Conservation (phyloP, 2,329 filamentous ascomycete genomes). For the Tolypocladium tundrense region DNA sequence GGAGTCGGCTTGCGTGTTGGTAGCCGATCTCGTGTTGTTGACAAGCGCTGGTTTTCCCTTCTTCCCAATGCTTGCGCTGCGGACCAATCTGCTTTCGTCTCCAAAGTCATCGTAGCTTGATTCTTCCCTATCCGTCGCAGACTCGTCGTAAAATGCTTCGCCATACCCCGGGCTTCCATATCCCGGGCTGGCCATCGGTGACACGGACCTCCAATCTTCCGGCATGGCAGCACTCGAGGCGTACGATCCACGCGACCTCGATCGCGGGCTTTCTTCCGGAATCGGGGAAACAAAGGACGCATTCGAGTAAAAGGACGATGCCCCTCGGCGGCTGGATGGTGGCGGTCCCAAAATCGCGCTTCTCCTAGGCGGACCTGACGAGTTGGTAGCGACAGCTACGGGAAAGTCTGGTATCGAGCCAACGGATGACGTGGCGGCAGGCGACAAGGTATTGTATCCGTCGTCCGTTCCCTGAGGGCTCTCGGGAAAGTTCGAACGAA, state of each 20-base stretch:
- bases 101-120: conserved; percentile 34
- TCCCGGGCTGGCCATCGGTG: conserved; percentile 32
- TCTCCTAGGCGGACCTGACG: conserved; percentile 25
- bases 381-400: conserved; percentile 22
- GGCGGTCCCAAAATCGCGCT: conserved; percentile 49
- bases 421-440: conserved; percentile 40
- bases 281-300: conserved; percentile 64
- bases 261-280: conserved; percentile 55
- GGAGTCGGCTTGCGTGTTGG: conserved; percentile 4
- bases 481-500: conserved; percentile 20
- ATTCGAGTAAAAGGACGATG: conserved; percentile 55
- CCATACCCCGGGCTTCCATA: conserved; percentile 14
- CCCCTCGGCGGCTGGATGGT: conserved; percentile 48
- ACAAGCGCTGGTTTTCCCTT: conserved; percentile 48
- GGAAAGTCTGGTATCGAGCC: conserved; percentile 52
- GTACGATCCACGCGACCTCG: conserved; percentile 51
- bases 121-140: conserved; percentile 31
- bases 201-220: conserved; percentile 46
- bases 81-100: conserved; percentile 47
- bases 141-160: conserved; percentile 42
- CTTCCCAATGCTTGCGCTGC: conserved; percentile 52
- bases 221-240: conserved; percentile 67
- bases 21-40: conserved; percentile 24
- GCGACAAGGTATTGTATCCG: conserved; percentile 29
- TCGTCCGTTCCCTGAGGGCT: conserved; percentile 21